Evolutionary conservation across 768 basidiomycete species (phyloP).

Genomic region (Termitomyces titanicus): DNA sequence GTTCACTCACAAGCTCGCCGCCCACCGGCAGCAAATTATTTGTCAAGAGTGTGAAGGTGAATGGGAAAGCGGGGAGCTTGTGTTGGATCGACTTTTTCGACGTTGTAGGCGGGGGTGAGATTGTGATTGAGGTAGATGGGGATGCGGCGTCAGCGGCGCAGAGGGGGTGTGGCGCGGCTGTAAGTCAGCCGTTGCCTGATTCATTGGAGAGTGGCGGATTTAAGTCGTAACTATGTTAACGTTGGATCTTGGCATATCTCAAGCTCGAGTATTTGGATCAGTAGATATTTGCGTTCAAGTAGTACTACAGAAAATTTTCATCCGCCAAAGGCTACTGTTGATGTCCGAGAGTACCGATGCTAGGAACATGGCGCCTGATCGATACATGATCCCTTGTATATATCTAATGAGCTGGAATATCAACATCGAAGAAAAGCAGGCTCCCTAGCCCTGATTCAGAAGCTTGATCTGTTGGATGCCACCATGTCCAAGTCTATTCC

Average conservation of each 20-base stretch:
- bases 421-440: background rate
- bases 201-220: slow-evolving; percentile 40
- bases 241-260: background rate
- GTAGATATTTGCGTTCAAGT: background rate
- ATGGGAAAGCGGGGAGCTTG: slow-evolving; percentile 33
- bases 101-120: slow-evolving; percentile 38
- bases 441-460: too few relatives aligned
- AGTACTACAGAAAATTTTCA: background rate
- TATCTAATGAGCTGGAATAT: background rate
- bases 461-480: too few relatives aligned
- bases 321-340: too few relatives aligned
- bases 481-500: too few relatives aligned
- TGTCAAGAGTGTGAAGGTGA: slow-evolving; percentile 41
- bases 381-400: too few relatives aligned
- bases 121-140: slow-evolving; percentile 41
- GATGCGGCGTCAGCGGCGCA: slow-evolving; percentile 30
- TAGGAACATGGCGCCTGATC: too few relatives aligned
- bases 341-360: too few relatives aligned
- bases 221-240: background rate
- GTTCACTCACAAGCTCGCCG: slow-evolving; percentile 32
- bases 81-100: slow-evolving; percentile 45
- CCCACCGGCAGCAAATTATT: slow-evolving; percentile 36
- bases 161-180: slow-evolving; percentile 35
- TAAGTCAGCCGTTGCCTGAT: slow-evolving; percentile 29
- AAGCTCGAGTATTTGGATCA: background rate